Base-by-base conservation (phyloP, 768 basidiomycete species). In the Albatrellus ellisii region DNA sequence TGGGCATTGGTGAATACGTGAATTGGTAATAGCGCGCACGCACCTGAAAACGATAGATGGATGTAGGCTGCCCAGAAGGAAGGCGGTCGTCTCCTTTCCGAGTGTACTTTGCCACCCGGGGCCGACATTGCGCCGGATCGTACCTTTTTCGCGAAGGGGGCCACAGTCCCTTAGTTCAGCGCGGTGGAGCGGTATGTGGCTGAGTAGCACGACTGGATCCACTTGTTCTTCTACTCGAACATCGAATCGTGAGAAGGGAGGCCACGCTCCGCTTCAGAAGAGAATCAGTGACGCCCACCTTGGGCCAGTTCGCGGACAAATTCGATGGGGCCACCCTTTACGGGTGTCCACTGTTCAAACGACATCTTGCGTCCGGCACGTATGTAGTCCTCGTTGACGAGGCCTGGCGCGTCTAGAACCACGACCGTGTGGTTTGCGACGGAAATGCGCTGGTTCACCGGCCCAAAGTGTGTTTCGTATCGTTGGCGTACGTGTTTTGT, bases 141-240 rank as follows among this genome's bases (percentile, higher is more conserved):
- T 67, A 0, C 77, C 79, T 36, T 64, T 66, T 55, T 92, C 88
- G 46, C 88, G 70, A 17, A 77, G 47, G 0, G 82, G 77, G 12
- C 91, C 91, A 52, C 91, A 95, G 0, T 66, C 62, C 6, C 79
- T 79, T 4, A 70, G 70, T 43, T 85, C 83, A 1, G 80, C 71
- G 26, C 91, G 69, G 6, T 75, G 74, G 12, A 95, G 66, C 4
- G 91, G 91, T 35, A 95, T 89, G 56, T 97, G 91, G 40, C 73
- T 80, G 43, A 97, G 67, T 20, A 97, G 60, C 38, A 94, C 72
- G 14, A 72, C 56, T 10, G 78, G 77, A 18, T 69, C 56, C 28
- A 52, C 22, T 29, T 43, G 36, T 20, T 36, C 44, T 28, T 49
- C 50, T 58, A 42, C n/a, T 36, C 32, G 4, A 4, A 6, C 20